A percentile compares a stretch with the other conserved stretches of the same genome.
These are phyloP conservation scores for Microdochium bolleyi DNA, from an alignment of 2,329 filamentous ascomycete species.

Conservation along the genomic window DNA sequence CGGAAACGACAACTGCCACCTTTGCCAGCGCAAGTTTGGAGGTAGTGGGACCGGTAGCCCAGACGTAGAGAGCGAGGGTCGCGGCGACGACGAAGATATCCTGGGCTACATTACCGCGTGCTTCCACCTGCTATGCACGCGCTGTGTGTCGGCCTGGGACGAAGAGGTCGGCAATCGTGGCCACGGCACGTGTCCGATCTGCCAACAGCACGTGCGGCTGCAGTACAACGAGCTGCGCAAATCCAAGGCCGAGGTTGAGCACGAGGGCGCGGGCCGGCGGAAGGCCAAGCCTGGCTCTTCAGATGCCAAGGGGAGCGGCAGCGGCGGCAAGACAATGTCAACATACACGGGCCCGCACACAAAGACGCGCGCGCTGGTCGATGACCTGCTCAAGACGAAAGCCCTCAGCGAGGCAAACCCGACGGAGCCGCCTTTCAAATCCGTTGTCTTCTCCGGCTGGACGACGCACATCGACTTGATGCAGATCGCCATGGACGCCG, in stretches of 20 bases:
- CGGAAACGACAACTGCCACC: slow-evolving; percentile 64
- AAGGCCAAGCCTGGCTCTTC: neutral
- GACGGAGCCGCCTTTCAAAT: slow-evolving; percentile 72
- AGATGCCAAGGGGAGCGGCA: slow-evolving; percentile 16
- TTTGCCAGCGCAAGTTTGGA: slow-evolving; percentile 60
- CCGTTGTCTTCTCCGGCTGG: slow-evolving; percentile 94
- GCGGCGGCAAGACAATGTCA: slow-evolving; percentile 52
- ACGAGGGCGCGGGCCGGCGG: slow-evolving; percentile 42
- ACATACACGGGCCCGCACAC: slow-evolving; percentile 82
- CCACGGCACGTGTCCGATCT: slow-evolving; percentile 57
- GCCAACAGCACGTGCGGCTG: slow-evolving; percentile 54
- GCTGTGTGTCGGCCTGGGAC: slow-evolving; percentile 58
- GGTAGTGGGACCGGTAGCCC: slow-evolving; percentile 39
- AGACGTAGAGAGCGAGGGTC: slow-evolving; percentile 49
- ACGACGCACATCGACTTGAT: slow-evolving; percentile 92
- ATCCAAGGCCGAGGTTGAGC: slow-evolving; percentile 47
- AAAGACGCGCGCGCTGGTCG: slow-evolving; percentile 76
- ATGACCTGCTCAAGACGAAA: slow-evolving; percentile 61
- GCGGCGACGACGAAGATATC: slow-evolving; percentile 54
- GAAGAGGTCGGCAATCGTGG: slow-evolving; percentile 40
- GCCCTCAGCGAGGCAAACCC: slow-evolving; percentile 53
- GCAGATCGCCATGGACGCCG: slow-evolving; percentile 65
- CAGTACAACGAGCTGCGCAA: slow-evolving; percentile 62
- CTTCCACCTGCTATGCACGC: slow-evolving; percentile 74
- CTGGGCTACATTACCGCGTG: slow-evolving; percentile 80